Conservation (phyloP, 345 rosid genomes). For the Jatropha curcas region DNA sequence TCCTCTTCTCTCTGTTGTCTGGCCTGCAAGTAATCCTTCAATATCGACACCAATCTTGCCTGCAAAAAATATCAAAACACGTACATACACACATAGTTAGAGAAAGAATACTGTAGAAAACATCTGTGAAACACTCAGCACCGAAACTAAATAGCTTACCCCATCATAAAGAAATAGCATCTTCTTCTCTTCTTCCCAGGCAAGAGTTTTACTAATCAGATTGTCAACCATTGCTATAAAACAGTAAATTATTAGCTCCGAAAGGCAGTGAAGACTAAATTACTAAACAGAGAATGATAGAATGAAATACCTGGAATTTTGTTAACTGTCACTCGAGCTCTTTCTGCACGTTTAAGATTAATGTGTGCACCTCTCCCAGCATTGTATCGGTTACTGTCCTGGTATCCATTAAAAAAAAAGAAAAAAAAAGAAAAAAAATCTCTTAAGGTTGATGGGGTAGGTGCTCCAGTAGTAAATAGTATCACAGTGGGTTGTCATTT, state of each 20-base stretch:
- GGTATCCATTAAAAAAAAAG: too few relatives aligned
- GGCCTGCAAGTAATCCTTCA: slow-evolving; percentile 83
- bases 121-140: background rate
- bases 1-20: slow-evolving; percentile 85
- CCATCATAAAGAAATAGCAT: slow-evolving; percentile 81
- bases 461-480: slow-evolving; percentile 4
- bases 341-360: slow-evolving; percentile 90
- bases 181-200: slow-evolving; percentile 78
- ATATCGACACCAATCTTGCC: slow-evolving; percentile 76
- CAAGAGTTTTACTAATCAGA: slow-evolving; percentile 68
- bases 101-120: background rate
- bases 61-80: slow-evolving; percentile 29
- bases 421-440: slow-evolving; percentile 10
- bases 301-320: slow-evolving; percentile 78
- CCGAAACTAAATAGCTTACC: slow-evolving; percentile 45
- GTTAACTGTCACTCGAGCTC: slow-evolving; percentile 73
- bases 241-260: slow-evolving; percentile 18
- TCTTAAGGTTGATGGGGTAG: background rate
- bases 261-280: slow-evolving; percentile 3
- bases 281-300: slow-evolving; percentile 8
- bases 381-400: slow-evolving; percentile 80
- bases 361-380: slow-evolving; percentile 96
- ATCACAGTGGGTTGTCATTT: background rate
- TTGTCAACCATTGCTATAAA: slow-evolving; percentile 77
- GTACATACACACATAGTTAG: background rate